Conservation (phyloP, 2,329 filamentous ascomycete genomes). For the Verticillium isaacii region DNA sequence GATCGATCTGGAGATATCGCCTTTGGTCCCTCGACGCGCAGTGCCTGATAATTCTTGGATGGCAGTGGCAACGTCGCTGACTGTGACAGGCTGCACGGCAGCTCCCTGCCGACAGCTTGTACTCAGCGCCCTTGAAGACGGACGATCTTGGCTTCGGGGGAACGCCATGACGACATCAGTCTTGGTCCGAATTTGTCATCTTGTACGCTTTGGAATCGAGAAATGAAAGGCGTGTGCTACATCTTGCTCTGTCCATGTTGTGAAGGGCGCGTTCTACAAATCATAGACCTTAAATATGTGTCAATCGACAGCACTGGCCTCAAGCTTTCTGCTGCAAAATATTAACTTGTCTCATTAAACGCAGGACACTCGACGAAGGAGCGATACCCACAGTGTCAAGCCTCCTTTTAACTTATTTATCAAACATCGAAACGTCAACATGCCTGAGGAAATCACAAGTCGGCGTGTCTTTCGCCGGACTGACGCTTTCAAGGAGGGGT, state of each 20-base stretch:
- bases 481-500: slow-evolving; percentile 22
- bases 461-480: slow-evolving; percentile 21
- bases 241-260: background rate
- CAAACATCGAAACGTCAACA: background rate
- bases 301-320: background rate
- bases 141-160: background rate
- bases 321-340: background rate
- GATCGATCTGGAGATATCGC: no score
- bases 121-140: background rate
- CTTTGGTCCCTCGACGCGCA: no score
- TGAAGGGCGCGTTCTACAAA: background rate
- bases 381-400: no score
- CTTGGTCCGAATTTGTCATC: background rate
- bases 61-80: no score
- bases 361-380: no score
- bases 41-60: no score
- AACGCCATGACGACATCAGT: no score
- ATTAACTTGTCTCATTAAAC: background rate
- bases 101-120: background rate
- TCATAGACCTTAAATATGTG: background rate
- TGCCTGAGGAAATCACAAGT: background rate
- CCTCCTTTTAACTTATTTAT: no score
- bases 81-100: no score
- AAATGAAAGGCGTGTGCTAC: background rate
- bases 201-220: background rate